These are phyloP conservation scores for Candida neerlandica DNA, from an alignment of 1,139 yeast genomes.

Conservation along the genomic window DNA sequence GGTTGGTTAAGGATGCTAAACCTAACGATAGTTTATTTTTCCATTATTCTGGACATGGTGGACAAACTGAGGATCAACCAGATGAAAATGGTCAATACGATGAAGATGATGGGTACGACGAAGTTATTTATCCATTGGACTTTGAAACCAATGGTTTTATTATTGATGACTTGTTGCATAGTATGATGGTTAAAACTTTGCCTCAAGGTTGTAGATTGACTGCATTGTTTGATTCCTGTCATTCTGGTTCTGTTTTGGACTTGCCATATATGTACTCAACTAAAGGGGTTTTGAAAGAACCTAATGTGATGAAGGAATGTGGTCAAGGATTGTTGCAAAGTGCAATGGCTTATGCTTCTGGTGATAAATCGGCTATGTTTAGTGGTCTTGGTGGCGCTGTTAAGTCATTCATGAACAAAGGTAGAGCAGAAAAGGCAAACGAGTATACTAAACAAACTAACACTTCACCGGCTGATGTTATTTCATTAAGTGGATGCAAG, in stretches of 20 bases:
- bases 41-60: slow-evolving; percentile 96
- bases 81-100: slow-evolving; percentile 62
- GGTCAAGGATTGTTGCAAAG: slow-evolving; percentile 77
- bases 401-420: slow-evolving; percentile 38
- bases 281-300: slow-evolving; percentile 88
- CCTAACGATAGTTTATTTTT: slow-evolving; percentile 86
- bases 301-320: slow-evolving; percentile 82
- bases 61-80: slow-evolving; percentile 65
- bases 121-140: slow-evolving; percentile 89
- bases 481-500: slow-evolving; percentile 86
- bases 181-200: slow-evolving; percentile 73
- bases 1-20: slow-evolving; percentile 81
- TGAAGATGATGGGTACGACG: slow-evolving; percentile 88
- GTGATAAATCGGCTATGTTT: slow-evolving; percentile 61
- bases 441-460: slow-evolving; percentile 51
- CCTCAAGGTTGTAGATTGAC: slow-evolving; percentile 86
- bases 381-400: slow-evolving; percentile 50
- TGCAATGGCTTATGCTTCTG: slow-evolving; percentile 70
- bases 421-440: slow-evolving; percentile 25
- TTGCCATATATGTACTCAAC: slow-evolving; percentile 89
- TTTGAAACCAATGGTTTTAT: slow-evolving; percentile 74
- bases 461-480: slow-evolving; percentile 86
- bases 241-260: slow-evolving; percentile 89
- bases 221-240: slow-evolving; percentile 90
- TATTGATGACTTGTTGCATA: slow-evolving; percentile 85